Conservation (phyloP, 352 stramenopile species). For the Phytophthora sansomeana region DNA sequence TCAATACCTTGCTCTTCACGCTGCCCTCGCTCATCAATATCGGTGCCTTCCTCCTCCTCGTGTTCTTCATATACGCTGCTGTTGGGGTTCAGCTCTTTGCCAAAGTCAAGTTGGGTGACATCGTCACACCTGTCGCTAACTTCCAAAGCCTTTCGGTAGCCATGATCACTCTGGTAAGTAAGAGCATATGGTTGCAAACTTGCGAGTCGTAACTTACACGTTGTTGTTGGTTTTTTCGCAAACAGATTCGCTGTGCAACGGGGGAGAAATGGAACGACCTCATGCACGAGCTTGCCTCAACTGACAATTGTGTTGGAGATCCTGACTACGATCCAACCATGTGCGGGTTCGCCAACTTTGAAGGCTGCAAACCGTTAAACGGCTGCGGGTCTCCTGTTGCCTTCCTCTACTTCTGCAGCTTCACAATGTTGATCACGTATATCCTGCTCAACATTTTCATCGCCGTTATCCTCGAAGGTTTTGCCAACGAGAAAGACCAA, state of each 20-base stretch:
- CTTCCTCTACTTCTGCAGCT: constrained; percentile 76
- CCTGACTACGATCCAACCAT: constrained; percentile 43
- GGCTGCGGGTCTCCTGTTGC: constrained; percentile 60
- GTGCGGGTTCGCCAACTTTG: constrained; percentile 53
- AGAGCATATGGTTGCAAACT: not conserved
- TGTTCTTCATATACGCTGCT: constrained; percentile 91
- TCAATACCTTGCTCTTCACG: constrained; percentile 85
- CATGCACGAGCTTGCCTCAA: constrained; percentile 76
- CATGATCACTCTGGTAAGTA: constrained; percentile 76
- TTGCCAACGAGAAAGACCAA: constrained; percentile 78
- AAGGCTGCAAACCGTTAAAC: constrained; percentile 53
- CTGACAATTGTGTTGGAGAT: constrained; percentile 38
- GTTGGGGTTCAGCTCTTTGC: constrained; percentile 89
- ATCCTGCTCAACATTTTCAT: constrained; percentile 91
- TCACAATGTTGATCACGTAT: constrained; percentile 86
- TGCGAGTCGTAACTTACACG: not conserved
- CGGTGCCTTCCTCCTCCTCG: constrained; percentile 74
- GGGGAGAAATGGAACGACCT: constrained; percentile 90
- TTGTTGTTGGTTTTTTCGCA: not conserved
- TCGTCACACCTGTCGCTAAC: constrained; percentile 79
- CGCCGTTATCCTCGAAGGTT: constrained; percentile 86
- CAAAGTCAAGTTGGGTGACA: constrained; percentile 61
- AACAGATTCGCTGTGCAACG: constrained; percentile 84
- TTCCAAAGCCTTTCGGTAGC: constrained; percentile 82
- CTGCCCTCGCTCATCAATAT: constrained; percentile 86